Conservation (phyloP, 768 basidiomycete species). For the Hygrocybe punicea region DNA sequence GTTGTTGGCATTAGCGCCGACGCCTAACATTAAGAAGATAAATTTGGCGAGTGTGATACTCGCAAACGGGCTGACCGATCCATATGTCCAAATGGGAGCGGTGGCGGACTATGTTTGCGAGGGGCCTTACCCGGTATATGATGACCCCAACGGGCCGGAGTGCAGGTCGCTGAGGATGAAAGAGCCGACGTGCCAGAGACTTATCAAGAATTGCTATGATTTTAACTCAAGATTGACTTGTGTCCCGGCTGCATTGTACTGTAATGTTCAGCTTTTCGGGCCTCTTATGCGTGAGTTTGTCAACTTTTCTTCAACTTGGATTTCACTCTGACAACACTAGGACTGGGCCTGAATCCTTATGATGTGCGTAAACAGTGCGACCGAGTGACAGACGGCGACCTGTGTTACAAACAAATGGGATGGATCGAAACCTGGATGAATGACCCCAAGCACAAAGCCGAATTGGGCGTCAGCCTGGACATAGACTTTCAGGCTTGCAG, state of each 20-base stretch:
- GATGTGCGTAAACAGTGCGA: conserved; percentile 81
- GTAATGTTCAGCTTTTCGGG: conserved; percentile 67
- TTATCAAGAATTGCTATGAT: conserved; percentile 69
- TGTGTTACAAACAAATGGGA: conserved; percentile 75
- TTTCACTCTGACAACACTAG: conserved; percentile 30
- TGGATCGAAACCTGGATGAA: conserved; percentile 94
- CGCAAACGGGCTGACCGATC: conserved; percentile 85
- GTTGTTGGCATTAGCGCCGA: conserved; percentile 38
- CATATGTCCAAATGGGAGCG: conserved; percentile 72
- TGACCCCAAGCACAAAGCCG: conserved; percentile 66
- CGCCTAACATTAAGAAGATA: conserved; percentile 58
- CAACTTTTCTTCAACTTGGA: conserved; percentile 5
- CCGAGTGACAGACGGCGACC: conserved; percentile 56
- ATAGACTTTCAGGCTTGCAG: conserved; percentile 70
- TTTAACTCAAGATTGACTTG: conserved; percentile 60
- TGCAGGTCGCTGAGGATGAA: conserved; percentile 63
- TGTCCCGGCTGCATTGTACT: conserved; percentile 74
- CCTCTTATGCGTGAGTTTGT: conserved; percentile 62
- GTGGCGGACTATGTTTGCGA: conserved; percentile 82
- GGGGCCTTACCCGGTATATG: conserved; percentile 78
- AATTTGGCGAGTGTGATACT: conserved; percentile 83
- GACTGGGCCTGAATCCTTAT: conserved; percentile 81
- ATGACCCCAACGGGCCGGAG: conserved; percentile 62
- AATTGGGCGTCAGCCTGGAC: conserved; percentile 65
- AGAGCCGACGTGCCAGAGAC: conserved; percentile 67